phyloP scores from a whole-genome alignment of 176 grass and related monocot genomes.

The sorghum (Sorghum bicolor) region Sorghum_bicolor_NCBIv3 NC_012870.2:70731501-70732000 shows the following conservation, averaged over 20 bases:
- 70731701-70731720: background rate
- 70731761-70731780: background rate
- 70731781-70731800: background rate
- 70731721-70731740: background rate
- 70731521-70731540: background rate
- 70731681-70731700: background rate
- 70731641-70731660: background rate
- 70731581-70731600: background rate
- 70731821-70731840: background rate
- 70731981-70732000: background rate
- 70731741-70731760: background rate
- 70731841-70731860: background rate
- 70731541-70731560: background rate
- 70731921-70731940: background rate
- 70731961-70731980: background rate
- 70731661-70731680: background rate
- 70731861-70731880: background rate
- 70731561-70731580: background rate
- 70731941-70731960: background rate
- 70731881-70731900: background rate
- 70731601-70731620: background rate
- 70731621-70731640: background rate
- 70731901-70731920: background rate
- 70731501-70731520: background rate
- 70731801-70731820: background rate